These are phyloP conservation scores for Populus alba DNA, from an alignment of 345 rosid genomes.

Conservation along the genomic window DNA sequence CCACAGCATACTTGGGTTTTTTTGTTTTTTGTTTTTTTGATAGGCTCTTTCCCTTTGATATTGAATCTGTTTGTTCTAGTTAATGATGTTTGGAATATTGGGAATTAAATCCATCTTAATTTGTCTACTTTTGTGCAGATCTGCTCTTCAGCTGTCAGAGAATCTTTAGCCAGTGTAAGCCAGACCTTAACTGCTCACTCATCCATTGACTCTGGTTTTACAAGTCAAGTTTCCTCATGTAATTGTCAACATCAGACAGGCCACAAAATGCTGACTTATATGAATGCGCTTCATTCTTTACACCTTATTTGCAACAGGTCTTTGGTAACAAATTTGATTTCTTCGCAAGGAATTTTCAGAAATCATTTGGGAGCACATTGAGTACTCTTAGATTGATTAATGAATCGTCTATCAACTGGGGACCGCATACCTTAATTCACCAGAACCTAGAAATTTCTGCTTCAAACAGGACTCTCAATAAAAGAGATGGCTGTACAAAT, in stretches of 20 bases:
- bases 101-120: background rate
- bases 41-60: background rate
- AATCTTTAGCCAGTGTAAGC: slow-evolving; percentile 89
- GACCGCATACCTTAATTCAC: slow-evolving; percentile 14
- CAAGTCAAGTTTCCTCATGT: slow-evolving; percentile 34
- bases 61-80: background rate
- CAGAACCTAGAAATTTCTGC: slow-evolving; percentile 25
- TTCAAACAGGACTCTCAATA: slow-evolving; percentile 15
- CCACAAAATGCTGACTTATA: slow-evolving; percentile 21
- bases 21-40: no score
- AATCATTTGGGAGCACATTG: slow-evolving; percentile 77
- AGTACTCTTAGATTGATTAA: slow-evolving; percentile 69
- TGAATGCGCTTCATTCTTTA: slow-evolving; percentile 19
- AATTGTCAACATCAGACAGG: background rate
- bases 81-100: background rate
- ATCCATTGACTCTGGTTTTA: slow-evolving; percentile 35
- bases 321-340: slow-evolving; percentile 66
- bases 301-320: slow-evolving; percentile 48
- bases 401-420: slow-evolving; percentile 39
- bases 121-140: slow-evolving; percentile 52
- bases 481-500: slow-evolving; percentile 12
- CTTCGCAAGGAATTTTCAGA: slow-evolving; percentile 70
- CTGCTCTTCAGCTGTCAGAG: slow-evolving; percentile 76
- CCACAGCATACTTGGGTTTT: no score
- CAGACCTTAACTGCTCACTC: slow-evolving; percentile 37